Conservation (phyloP, 345 rosid genomes). For the Mallotus nudiflorus region DNA sequence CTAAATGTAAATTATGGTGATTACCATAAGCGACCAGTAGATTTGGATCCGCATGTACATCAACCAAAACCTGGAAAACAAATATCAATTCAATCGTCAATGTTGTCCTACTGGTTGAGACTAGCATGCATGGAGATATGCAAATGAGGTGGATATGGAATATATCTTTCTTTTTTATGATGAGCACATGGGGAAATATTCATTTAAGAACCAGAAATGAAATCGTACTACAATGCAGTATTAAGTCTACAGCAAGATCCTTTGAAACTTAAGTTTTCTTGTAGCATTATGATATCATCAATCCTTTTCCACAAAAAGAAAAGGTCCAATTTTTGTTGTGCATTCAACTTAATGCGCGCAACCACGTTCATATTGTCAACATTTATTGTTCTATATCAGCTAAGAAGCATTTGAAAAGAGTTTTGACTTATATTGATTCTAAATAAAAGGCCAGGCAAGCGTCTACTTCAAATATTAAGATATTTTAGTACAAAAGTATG, state of each 20-base stretch:
- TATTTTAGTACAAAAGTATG: no score
- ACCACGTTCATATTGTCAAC: no score
- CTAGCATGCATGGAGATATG: background rate
- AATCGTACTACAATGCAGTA: background rate
- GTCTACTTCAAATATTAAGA: background rate
- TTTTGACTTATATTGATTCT: background rate
- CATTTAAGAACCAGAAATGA: background rate
- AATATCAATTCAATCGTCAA: slow-evolving; percentile 8
- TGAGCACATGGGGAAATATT: background rate
- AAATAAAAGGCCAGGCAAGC: background rate
- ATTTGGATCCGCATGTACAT: slow-evolving; percentile 67
- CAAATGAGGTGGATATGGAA: background rate
- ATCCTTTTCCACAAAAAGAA: background rate
- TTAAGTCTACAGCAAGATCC: background rate
- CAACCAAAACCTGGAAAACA: slow-evolving; percentile 70
- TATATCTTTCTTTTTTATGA: background rate
- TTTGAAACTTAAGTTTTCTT: background rate
- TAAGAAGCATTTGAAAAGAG: background rate
- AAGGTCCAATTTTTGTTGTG: no score
- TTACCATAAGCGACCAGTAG: slow-evolving; percentile 88
- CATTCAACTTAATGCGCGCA: no score
- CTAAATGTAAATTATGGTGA: slow-evolving; percentile 4
- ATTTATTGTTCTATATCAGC: no score
- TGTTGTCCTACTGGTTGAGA: background rate
- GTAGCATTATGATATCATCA: background rate